phyloP scores from a whole-genome alignment of 331 rosid species.

The Cucumis variabilis region DNA sequence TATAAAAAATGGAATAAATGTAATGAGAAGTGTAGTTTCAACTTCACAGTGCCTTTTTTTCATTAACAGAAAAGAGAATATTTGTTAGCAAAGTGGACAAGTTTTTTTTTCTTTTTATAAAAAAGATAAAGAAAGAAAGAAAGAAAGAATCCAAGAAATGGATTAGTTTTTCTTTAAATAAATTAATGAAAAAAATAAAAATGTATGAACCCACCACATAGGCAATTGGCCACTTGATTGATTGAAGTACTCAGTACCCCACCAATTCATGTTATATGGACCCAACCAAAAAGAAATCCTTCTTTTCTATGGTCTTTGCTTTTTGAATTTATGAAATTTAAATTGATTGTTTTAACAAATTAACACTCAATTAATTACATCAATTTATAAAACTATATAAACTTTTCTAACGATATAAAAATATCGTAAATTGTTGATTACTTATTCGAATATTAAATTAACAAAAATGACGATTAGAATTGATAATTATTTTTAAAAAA shows the following conservation, averaged over 20 bases:
- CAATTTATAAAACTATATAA: too few species aligned
- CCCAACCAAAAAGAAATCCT: background rate
- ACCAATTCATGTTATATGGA: constrained; percentile 4
- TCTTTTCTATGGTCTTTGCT: background rate
- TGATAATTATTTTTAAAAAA: too few species aligned
- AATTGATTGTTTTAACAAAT: background rate
- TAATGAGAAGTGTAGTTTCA: background rate
- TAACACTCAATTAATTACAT: too few species aligned
- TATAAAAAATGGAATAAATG: background rate
- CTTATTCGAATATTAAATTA: too few species aligned
- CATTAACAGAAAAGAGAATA: constrained; percentile 13
- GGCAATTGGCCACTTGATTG: constrained; percentile 19
- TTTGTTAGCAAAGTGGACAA: background rate
- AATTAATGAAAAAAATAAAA: background rate
- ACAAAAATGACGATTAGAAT: too few species aligned
- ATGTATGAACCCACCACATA: background rate
- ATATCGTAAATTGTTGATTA: too few species aligned
- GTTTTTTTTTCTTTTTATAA: background rate
- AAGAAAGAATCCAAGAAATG: background rate
- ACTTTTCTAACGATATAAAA: too few species aligned
- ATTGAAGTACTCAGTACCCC: background rate
- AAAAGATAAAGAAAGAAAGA: background rate
- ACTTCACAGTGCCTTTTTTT: background rate
- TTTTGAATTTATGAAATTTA: background rate
- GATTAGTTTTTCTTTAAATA: background rate